phyloP scores from a whole-genome alignment of 2,329 filamentous ascomycete genomes.

The Calonectria pseudoturangicola region DNA sequence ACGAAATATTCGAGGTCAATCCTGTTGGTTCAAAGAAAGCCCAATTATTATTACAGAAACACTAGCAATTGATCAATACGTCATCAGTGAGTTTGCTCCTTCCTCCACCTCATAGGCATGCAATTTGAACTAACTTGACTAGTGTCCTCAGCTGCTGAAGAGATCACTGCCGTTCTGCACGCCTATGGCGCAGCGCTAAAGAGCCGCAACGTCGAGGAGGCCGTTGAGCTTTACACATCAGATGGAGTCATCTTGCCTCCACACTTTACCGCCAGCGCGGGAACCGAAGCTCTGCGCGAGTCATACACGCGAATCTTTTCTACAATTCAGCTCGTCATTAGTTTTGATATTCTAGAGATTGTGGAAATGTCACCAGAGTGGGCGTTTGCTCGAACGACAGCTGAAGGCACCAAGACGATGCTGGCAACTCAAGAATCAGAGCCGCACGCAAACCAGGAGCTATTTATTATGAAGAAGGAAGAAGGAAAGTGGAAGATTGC shows the following conservation, averaged over 20 bases:
- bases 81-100: not conserved
- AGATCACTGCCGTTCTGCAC: slow-evolving; percentile 28
- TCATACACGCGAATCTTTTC: slow-evolving; percentile 48
- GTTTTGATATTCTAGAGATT: slow-evolving; percentile 43
- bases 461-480: slow-evolving; percentile 48
- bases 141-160: slow-evolving; percentile 29
- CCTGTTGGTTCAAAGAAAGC: not conserved
- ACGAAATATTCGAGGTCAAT: not conserved
- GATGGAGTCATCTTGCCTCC: slow-evolving; percentile 53
- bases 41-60: too few species aligned
- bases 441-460: slow-evolving; percentile 47
- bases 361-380: slow-evolving; percentile 46
- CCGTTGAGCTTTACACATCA: slow-evolving; percentile 46
- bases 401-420: slow-evolving; percentile 48
- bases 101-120: too few species aligned
- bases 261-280: slow-evolving; percentile 45
- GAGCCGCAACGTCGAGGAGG: slow-evolving; percentile 43
- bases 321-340: slow-evolving; percentile 43
- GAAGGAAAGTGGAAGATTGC: slow-evolving; percentile 47
- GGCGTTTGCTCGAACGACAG: slow-evolving; percentile 49
- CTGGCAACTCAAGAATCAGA: slow-evolving; percentile 43
- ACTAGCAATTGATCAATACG: not conserved
- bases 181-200: slow-evolving; percentile 46
- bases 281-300: slow-evolving; percentile 40
- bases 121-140: not conserved